Percentiles rank a stretch among this genome's conserved stretches.
phyloP scores from a whole-genome alignment of 805 yeast genomes.

The Myxozyma vanderwaltii region DNA sequence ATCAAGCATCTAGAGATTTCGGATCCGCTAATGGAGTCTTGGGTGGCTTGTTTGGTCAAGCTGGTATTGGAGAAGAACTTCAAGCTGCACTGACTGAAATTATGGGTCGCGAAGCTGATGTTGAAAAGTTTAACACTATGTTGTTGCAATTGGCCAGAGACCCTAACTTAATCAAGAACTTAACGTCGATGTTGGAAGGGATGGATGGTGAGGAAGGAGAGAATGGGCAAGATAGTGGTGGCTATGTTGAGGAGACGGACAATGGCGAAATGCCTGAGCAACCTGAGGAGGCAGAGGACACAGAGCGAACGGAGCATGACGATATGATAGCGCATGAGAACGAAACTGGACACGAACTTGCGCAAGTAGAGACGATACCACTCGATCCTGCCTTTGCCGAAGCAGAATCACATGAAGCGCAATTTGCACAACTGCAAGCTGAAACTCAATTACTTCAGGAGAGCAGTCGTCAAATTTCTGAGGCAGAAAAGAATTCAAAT shows the following conservation, averaged over 20 bases:
- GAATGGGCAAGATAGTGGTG: neutral
- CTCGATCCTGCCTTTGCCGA: neutral
- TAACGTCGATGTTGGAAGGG: conserved; percentile 33
- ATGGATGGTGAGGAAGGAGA: conserved; percentile 24
- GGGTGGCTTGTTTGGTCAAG: conserved; percentile 22
- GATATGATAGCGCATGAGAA: neutral
- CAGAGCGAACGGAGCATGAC: neutral
- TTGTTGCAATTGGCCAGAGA: conserved; percentile 37
- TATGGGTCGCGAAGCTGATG: conserved; percentile 34
- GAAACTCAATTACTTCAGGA: neutral
- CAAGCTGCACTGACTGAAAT: conserved; percentile 36
- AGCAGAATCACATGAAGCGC: neutral
- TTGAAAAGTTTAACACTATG: conserved; percentile 36
- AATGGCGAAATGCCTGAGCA: neutral
- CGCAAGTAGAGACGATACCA: neutral
- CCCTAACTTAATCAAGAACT: conserved; percentile 36
- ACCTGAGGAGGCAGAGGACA: neutral
- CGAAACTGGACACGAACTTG: neutral
- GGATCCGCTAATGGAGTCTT: conserved; percentile 8
- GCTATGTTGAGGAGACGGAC: neutral
- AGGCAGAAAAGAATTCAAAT: neutral
- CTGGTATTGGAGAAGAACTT: conserved; percentile 34
- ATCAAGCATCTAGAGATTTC: conserved; percentile 5
- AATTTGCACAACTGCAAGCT: neutral
- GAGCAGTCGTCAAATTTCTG: neutral